phyloP scores from a whole-genome alignment of 495 filamentous ascomycete genomes.

The Tirmania nivea region DNA sequence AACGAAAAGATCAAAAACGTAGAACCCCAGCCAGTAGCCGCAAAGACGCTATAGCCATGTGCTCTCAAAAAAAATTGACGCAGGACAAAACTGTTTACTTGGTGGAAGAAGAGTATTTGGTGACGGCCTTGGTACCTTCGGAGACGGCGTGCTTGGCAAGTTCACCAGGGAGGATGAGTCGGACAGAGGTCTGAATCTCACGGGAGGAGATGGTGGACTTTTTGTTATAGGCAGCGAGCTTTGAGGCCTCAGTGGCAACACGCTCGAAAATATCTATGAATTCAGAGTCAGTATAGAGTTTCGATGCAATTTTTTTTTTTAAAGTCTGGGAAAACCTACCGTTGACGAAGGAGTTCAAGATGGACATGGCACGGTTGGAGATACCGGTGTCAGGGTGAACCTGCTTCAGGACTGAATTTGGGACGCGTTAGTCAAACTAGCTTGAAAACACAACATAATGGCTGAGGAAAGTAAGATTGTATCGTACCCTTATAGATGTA shows the following conservation, averaged over 20 bases:
- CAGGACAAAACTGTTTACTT: constrained; percentile 50
- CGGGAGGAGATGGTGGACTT: constrained; percentile 99
- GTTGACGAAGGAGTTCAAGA: constrained; percentile 99
- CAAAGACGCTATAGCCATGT: neutral
- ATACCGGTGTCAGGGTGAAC: constrained; percentile 99
- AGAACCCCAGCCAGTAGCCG: neutral
- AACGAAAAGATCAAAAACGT: neutral
- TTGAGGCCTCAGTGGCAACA: constrained; percentile 94
- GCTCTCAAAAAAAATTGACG: constrained; percentile 1
- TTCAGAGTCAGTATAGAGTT: constrained; percentile 3
- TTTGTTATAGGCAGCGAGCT: constrained; percentile 99
- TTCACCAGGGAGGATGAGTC: constrained; percentile 93
- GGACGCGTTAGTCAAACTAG: constrained; percentile 8
- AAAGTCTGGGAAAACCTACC: constrained; percentile 35
- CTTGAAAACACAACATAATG: constrained; percentile 5
- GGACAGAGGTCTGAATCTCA: constrained; percentile 98
- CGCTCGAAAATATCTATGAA: constrained; percentile 95
- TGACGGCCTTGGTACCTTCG: constrained; percentile 98
- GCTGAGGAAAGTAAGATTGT: constrained; percentile 4
- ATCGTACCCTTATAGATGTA: constrained; percentile 99
- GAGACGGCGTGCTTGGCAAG: constrained; percentile 98
- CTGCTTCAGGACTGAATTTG: constrained; percentile 77
- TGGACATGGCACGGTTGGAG: constrained; percentile 99
- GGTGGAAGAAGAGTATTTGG: constrained; percentile 98
- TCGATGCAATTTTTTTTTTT: neutral